Base-by-base conservation (phyloP, 2,329 filamentous ascomycete species). In the Cephalotrichum gorgonifer region DNA sequence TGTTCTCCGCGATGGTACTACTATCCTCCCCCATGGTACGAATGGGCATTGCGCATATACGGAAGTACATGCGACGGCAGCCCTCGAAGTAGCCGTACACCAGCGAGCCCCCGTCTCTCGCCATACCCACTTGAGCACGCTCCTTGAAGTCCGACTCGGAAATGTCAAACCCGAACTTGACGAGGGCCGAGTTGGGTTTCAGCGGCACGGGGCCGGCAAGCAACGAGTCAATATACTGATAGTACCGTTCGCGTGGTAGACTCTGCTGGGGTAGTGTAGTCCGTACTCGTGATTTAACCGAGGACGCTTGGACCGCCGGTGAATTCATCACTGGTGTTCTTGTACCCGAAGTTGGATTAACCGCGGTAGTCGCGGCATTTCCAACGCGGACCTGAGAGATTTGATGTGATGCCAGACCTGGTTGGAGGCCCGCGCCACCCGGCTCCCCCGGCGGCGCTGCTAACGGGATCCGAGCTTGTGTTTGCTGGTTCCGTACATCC, bases 211-310 rank as follows among this genome's bases (percentile, higher is more conserved):
- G 46, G 4, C 30, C 25, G 27, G 46, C 17, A 8, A 33, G 35
- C 23, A 30, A 38, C n/a, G 11, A 14, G 6, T 27, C 35, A 26
- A 44, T 20, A 8, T 44, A 49, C 30, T 49, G 47, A 33, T 47
- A 47, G 45, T 33, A 47, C 11, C 45, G 26, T 23, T 47, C 45
- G 23, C 41, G 41, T 22, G 47, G 47, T 26, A 38, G 8, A 23
- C 11, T 11, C 12, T 9, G 15, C 22, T 15, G 15, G 25, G 17
- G 8, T 11, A 3, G 30, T 23, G 22, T 15, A 11, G 27, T 14
- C 17, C 9, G 23, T 17, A 12, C 9, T 22, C 6, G 26, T 26
- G 12, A 45, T 26, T 6, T 28, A 28, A 23, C 43, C 33, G n/a
- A 28, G 43, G 8, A 28, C 27, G 28, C 43, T 45, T 9, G 23